Evolutionary conservation across 441 rosid genomes (phyloP), one percentile per base, ranked within the genome.

Genomic region (Melastoma candidum): DNA sequence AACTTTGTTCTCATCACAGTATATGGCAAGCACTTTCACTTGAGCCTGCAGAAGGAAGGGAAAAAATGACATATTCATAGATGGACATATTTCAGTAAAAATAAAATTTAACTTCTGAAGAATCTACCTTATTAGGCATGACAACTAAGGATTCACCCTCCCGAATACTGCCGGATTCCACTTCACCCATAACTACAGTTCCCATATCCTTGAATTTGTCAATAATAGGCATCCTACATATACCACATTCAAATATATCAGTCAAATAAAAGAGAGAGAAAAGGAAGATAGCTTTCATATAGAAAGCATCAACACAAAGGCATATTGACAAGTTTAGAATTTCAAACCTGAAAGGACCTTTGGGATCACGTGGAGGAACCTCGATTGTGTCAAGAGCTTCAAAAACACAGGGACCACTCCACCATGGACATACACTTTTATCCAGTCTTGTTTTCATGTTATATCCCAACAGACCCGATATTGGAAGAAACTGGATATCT

Each of bases 191-290:
- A 39, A 86, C 87, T 71, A 85, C 92, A 43, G 98, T 93, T 54
- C 98, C 98, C 95, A 93, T 88, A 70, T 93, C 98, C 73, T 93
- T 93, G 71, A 86, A 93, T 58, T 89, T 93, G 82, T 89, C 99
- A 73, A 93, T 70, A 43, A 93, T 77, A 57, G 98, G 96, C 97
- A 93, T 74, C 90, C 98, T 93, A 73, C 65, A 44, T 36, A 1
- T 36, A 36, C 8, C 41, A 36, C 41, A 9, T 36, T 36, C 1
- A 36, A 36, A 36, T 36, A 36, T 36, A 36, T 36, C 41, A 36
- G 41, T 9, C 41, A 6, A 4, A 6, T 4, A 36, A 36, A 36
- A 1, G 8, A 36, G 8, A 36, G 8, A 36, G 8, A 36, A 36
- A 36, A 36, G 41, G 41, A 36, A 6, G 8, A 4, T 9, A 36